Evolutionary conservation across 352 stramenopile species (phyloP), one percentile per base, ranked within the genome.

Genomic region (Thalassiosira hispida): DNA sequence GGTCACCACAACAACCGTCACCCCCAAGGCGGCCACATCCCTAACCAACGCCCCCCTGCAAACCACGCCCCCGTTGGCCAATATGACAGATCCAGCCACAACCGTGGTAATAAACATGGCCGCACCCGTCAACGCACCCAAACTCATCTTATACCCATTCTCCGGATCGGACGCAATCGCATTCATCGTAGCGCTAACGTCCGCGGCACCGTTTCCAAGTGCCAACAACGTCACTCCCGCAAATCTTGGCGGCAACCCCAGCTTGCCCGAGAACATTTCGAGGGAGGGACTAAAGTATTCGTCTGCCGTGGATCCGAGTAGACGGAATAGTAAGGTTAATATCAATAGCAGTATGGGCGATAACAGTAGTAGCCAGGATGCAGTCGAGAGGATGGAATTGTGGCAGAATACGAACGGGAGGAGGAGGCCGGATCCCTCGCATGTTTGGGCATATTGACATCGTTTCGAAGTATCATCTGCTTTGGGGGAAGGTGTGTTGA

Each of bases 221-320:
- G 97, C 96, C 40, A 99, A 86, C 46, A 99, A 96, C 2, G 97
- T 98, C 56, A 99, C 97, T 25, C 97, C 97, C 0, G 96, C 96
- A 61, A 99, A 96, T 49, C 84, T 83, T 1, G 89, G 90, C 1
- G 85, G 85, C 1, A 94, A 71, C 11, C 84, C 87, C 20, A 92
- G 56, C 84, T 97, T 96, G 38, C 97, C 88, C 40, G 94, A 98
- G 65, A 99, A 97, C 90, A 93, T 97, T 66, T 97, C 97, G 11
- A 99, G 91, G 14, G 94, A 97, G 0, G 97, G 96, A 0, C 92
- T 98, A 84, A 99, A 99, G 85, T 98, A 99, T 49, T 97, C 96
- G 53, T 99, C 96, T 0, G 97, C 97, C 12, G 97, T 99, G 59
- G 89, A 96, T n/a, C 96, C 97, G 52, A 99, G 89, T 93, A 95